Evolutionary conservation across 768 basidiomycete genomes (phyloP).

Genomic region (Gautieria morchelliformis): DNA sequence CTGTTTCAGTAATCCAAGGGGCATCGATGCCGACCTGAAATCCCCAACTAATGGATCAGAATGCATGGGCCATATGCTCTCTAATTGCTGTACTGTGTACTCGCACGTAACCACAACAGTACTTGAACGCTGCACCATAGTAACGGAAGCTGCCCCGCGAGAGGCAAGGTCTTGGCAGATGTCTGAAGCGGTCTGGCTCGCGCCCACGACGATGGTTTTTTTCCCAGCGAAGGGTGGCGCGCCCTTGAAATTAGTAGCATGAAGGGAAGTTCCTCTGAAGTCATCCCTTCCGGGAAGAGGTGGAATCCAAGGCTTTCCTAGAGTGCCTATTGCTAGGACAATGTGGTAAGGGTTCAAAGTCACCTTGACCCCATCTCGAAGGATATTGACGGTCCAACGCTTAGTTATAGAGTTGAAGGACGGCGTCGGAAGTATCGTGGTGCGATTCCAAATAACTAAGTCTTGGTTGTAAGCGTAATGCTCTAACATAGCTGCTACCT

Average conservation of each 20-base stretch:
- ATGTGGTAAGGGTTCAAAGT: slow-evolving; percentile 30
- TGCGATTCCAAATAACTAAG: slow-evolving; percentile 33
- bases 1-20: neutral
- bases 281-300: slow-evolving; percentile 14
- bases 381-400: slow-evolving; percentile 28
- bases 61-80: neutral
- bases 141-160: neutral
- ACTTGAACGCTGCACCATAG: no score
- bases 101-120: neutral
- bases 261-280: slow-evolving; percentile 25
- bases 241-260: slow-evolving; percentile 24
- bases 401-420: slow-evolving; percentile 22
- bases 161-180: neutral
- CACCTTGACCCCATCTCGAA: slow-evolving; percentile 19
- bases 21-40: neutral
- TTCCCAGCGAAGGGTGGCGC: slow-evolving; percentile 9
- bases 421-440: slow-evolving; percentile 23
- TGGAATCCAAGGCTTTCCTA: slow-evolving; percentile 28
- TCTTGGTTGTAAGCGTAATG: no score
- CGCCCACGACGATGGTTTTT: slow-evolving; percentile 5
- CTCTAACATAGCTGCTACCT: no score
- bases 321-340: slow-evolving; percentile 28
- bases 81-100: neutral
- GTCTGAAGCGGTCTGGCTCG: slow-evolving; percentile 4
- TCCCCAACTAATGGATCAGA: neutral